Percentiles rank a stretch among this genome's conserved stretches.
phyloP scores from a whole-genome alignment of 176 grass and related monocot species.

The Oropetium thomaeum region DNA sequence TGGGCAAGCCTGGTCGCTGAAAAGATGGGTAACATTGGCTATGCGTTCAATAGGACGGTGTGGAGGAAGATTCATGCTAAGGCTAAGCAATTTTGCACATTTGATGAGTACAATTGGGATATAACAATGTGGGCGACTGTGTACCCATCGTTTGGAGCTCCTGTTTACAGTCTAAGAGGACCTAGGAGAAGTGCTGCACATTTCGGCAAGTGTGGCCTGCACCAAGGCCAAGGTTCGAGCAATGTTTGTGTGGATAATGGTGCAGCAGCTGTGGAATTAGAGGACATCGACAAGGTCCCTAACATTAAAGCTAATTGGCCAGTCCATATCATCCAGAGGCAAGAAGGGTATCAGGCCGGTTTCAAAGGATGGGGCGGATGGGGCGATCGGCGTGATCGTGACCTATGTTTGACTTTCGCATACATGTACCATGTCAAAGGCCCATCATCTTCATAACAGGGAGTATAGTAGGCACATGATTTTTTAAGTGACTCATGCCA shows the following conservation, averaged over 20 bases:
- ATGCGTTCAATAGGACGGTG: conserved; percentile 89
- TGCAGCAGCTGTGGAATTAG: conserved; percentile 38
- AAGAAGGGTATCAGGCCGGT: conserved; percentile 80
- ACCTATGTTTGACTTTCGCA: conserved; percentile 90
- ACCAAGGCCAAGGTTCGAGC: conserved; percentile 73
- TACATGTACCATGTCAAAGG: conserved; percentile 77
- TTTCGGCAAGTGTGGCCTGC: conserved; percentile 94
- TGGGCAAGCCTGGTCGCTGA: conserved; percentile 74
- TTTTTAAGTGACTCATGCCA: conserved; percentile 30
- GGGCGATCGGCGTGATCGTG: conserved; percentile 78
- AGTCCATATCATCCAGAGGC: conserved; percentile 52
- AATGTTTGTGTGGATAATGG: conserved; percentile 68
- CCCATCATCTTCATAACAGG: conserved; percentile 20
- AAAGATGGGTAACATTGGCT: conserved; percentile 95
- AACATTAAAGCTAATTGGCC: conserved; percentile 80
- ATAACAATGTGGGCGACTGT: conserved; percentile 97
- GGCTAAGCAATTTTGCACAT: conserved; percentile 83
- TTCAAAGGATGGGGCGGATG: conserved; percentile 99
- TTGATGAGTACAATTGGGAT: conserved; percentile 98
- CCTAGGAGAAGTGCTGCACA: conserved; percentile 76
- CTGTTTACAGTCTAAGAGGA: conserved; percentile 82
- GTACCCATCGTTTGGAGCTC: conserved; percentile 79
- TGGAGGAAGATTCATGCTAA: conserved; percentile 97
- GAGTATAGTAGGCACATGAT: conserved; percentile 10
- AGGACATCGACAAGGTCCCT: conserved; percentile 57